Evolutionary conservation across 2,329 filamentous ascomycete species (phyloP).

Genomic region (Colletotrichum destructivum): DNA sequence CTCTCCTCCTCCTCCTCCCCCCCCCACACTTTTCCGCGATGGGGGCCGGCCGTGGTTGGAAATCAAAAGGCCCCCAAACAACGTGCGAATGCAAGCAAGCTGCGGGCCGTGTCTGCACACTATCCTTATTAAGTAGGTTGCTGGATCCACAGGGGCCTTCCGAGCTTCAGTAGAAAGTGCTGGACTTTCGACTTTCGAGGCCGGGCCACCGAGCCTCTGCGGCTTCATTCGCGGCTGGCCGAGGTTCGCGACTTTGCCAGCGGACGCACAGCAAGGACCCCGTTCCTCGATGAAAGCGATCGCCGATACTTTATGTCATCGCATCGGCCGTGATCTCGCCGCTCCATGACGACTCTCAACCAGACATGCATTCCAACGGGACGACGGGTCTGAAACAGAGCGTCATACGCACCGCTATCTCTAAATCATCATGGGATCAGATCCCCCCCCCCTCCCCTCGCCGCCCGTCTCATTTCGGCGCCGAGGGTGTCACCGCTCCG

Average conservation of each 20-base stretch:
- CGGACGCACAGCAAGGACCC: too few species aligned
- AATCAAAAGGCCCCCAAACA: slow-evolving; percentile 4
- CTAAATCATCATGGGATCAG: background rate
- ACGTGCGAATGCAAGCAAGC: slow-evolving; percentile 17
- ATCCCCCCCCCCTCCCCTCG: too few species aligned
- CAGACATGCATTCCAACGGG: background rate
- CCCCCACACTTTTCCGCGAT: slow-evolving; percentile 25
- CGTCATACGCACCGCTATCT: background rate
- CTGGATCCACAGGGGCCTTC: background rate
- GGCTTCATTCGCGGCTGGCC: background rate
- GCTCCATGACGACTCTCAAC: background rate
- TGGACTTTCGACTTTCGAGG: background rate
- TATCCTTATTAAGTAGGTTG: background rate
- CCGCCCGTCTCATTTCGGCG: slow-evolving; percentile 10
- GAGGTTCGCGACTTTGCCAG: background rate
- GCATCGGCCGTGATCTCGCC: too few species aligned
- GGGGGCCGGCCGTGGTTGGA: slow-evolving; percentile 9
- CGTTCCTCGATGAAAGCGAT: background rate
- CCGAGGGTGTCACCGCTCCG: background rate
- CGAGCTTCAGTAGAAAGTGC: background rate
- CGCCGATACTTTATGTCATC: background rate
- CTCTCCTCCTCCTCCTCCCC: too few species aligned
- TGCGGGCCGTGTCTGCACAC: slow-evolving; percentile 11
- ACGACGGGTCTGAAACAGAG: slow-evolving; percentile 1
- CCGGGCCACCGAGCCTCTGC: background rate